These are phyloP conservation scores for Microcera coccophila DNA, from an alignment of 2,329 filamentous ascomycete genomes.

Conservation along the genomic window DNA sequence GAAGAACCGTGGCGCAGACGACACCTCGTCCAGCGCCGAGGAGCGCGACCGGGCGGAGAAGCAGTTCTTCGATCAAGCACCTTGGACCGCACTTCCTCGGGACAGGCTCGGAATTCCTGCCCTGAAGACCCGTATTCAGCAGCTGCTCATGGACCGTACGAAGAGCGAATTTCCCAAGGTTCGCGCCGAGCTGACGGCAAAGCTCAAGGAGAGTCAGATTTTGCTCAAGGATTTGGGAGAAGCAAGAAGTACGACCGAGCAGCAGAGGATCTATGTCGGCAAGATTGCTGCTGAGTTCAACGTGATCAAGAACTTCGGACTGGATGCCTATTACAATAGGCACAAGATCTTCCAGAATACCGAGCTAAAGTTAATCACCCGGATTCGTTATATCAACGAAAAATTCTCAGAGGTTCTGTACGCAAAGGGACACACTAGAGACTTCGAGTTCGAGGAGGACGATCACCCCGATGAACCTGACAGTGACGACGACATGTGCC, in stretches of 20 bases:
- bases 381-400: constrained; percentile 36
- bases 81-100: constrained; percentile 33
- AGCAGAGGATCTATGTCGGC: constrained; percentile 36
- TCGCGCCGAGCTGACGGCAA: constrained; percentile 25
- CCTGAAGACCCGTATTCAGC: constrained; percentile 33
- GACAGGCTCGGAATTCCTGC: constrained; percentile 34
- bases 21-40: constrained; percentile 29
- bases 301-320: constrained; percentile 24
- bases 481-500: not conserved
- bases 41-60: constrained; percentile 33
- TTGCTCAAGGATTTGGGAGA: constrained; percentile 30
- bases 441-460: not conserved
- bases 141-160: constrained; percentile 39
- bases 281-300: constrained; percentile 32
- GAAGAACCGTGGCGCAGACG: constrained; percentile 45
- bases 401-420: constrained; percentile 30
- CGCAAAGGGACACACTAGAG: constrained; percentile 18
- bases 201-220: constrained; percentile 8
- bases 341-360: constrained; percentile 27
- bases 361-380: constrained; percentile 36
- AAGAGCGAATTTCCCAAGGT: constrained; percentile 37
- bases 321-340: constrained; percentile 35
- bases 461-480: not conserved
- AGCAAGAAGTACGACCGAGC: constrained; percentile 21
- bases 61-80: constrained; percentile 34